These are phyloP conservation scores for Tetrahymena borealis DNA, from an alignment of 73 alveolate genomes.

Conservation along the genomic window DNA sequence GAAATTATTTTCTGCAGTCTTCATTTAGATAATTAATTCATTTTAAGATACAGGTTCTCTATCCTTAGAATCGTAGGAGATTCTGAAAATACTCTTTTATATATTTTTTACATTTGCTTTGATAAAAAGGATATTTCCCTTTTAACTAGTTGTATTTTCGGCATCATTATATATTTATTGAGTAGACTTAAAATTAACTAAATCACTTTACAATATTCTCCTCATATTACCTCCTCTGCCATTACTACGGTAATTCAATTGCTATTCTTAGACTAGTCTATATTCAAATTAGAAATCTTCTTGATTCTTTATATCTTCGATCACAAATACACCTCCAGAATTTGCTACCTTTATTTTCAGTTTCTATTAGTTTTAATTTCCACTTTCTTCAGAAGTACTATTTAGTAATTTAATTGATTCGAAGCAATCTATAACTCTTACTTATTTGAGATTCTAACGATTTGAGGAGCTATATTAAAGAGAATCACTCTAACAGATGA, in stretches of 20 bases:
- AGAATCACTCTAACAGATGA: neutral
- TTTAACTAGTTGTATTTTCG: neutral
- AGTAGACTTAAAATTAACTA: neutral
- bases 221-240: neutral
- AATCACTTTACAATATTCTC: neutral
- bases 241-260: neutral
- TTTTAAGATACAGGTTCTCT: neutral
- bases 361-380: neutral
- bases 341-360: neutral
- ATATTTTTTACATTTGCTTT: neutral
- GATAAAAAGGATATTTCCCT: neutral
- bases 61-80: neutral
- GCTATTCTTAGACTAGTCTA: neutral
- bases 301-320: neutral
- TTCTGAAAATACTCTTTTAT: neutral
- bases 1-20: neutral
- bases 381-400: neutral
- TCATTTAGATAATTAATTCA: neutral
- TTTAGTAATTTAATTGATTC: neutral
- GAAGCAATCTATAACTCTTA: neutral
- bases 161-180: neutral
- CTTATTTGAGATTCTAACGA: neutral
- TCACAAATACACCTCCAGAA: neutral
- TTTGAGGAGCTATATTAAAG: neutral
- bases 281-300: neutral